phyloP scores from a whole-genome alignment of 495 filamentous ascomycete species.

The Parathielavia appendiculata region DNA sequence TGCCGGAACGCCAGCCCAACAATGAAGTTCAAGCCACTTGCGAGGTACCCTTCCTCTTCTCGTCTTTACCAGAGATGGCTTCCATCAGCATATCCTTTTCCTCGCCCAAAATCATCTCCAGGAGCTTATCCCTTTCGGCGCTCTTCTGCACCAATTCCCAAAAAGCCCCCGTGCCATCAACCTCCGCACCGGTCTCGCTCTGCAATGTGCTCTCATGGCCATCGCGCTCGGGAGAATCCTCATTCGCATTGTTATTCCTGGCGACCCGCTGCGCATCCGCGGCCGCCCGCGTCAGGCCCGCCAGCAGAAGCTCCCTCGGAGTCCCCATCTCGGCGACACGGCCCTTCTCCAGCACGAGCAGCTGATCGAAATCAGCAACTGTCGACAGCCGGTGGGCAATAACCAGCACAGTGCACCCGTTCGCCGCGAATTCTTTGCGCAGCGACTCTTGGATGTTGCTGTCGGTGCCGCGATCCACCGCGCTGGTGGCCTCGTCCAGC shows the following conservation, averaged over 20 bases:
- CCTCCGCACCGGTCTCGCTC: conserved; percentile 4
- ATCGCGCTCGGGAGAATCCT: not conserved
- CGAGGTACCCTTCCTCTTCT: no score
- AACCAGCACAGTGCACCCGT: conserved; percentile 69
- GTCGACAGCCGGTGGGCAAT: conserved; percentile 69
- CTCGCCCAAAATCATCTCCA: conserved; percentile 22
- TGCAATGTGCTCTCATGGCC: not conserved
- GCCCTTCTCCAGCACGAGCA: conserved; percentile 60
- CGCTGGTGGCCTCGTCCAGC: conserved; percentile 79
- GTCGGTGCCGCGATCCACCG: conserved; percentile 70
- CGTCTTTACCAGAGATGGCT: not conserved
- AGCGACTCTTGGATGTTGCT: conserved; percentile 65
- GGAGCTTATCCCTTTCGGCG: conserved; percentile 25
- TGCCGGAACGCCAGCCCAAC: not conserved
- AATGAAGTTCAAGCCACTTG: not conserved
- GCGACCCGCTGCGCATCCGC: not conserved
- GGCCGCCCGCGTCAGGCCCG: conserved; percentile 10
- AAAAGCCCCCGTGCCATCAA: conserved; percentile 24
- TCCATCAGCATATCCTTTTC: conserved; percentile 14
- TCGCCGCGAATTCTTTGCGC: conserved; percentile 61
- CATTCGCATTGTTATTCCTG: not conserved
- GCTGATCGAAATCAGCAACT: conserved; percentile 64
- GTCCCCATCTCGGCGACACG: conserved; percentile 52
- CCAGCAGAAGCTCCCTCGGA: conserved; percentile 23
- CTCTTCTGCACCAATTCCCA: conserved; percentile 30